Base-by-base conservation (phyloP, 257 asterid genomes). In the Henckelia pumila region DNA sequence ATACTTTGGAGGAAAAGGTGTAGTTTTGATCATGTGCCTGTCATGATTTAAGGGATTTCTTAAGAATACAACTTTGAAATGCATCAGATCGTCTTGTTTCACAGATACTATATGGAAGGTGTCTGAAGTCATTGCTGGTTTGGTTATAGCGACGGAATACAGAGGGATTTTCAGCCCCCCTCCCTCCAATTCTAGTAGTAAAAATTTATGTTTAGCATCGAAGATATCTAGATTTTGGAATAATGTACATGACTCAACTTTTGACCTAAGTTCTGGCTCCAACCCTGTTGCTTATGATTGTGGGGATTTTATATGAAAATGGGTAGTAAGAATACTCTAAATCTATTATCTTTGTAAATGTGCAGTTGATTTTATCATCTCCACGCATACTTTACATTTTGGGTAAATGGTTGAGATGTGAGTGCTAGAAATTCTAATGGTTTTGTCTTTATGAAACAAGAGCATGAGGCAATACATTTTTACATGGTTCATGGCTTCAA, bases 1-100 rank as follows among this genome's bases (percentile, higher is more conserved):
- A 29, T 25, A 25, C 60, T 50, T 66, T 64, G 20, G 35, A 11
- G 50, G 25, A 8, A 22, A 69, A n/a, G 56, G n/a, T 75, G 56
- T 71, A 6, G 35, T 61, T 20, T 30, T n/a, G 3, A 52, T 30
- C 16, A 49, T 37, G 32, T 25, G 56, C 25, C 49, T 23, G 21
- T 35, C 35, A n/a, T 4, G 11, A 50, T 11, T 52, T 59, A 60
- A 44, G 52, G 52, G n/a, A 44, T 44, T 44, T 44, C 52, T 44
- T 14, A 5, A 13, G 52, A 44, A 44, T 44, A 13, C 52, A 44
- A 3, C 7, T 7, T 44, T 44, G 52, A 29, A 61, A 6, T 35
- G 30, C 23, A 10, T 62, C 32, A 35, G 5, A 32, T 19, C 21
- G 66, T 21, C 20, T 61, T 37, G 49, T 37, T 37, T 37, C 49